These are phyloP conservation scores for Neonectria magnoliae DNA, from an alignment of 2,329 filamentous ascomycete genomes.

Conservation along the genomic window DNA sequence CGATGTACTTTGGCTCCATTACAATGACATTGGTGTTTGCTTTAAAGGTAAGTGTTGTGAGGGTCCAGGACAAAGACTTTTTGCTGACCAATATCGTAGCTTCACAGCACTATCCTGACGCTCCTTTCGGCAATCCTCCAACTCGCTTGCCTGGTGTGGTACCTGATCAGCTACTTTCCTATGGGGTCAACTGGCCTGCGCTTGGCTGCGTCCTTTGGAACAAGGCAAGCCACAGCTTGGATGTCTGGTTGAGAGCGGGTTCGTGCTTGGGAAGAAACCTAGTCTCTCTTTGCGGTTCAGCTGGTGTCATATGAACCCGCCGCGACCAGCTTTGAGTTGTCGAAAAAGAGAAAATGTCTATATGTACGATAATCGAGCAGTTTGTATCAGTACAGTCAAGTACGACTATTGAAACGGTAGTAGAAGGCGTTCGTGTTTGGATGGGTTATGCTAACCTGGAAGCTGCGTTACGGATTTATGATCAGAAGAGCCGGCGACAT, in stretches of 20 bases:
- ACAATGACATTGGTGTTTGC: conserved; percentile 90
- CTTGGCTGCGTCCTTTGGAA: conserved; percentile 86
- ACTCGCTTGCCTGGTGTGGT: conserved; percentile 86
- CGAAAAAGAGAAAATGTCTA: neutral
- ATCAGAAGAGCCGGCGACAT: neutral
- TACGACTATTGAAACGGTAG: neutral
- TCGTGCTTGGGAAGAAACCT: neutral
- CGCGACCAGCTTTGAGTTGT: neutral
- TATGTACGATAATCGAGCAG: conserved; percentile 7
- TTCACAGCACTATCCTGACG: conserved; percentile 85
- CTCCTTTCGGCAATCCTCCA: conserved; percentile 86
- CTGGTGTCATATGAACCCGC: conserved; percentile 2
- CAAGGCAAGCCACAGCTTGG: conserved; percentile 86
- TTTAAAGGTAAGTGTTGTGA: conserved; percentile 76
- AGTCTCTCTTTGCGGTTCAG: neutral
- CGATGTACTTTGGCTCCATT: conserved; percentile 94
- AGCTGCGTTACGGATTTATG: neutral
- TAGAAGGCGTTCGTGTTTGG: neutral
- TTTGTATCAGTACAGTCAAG: conserved; percentile 4
- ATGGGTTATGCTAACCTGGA: neutral
- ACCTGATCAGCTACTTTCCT: conserved; percentile 96
- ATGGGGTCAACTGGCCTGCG: conserved; percentile 93
- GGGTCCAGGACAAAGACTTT: neutral
- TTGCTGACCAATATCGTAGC: conserved; percentile 59
- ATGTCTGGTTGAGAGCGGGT: conserved; percentile 71